These are phyloP conservation scores for Stylonectria norvegica DNA, from an alignment of 2,329 filamentous ascomycete genomes.

Conservation along the genomic window DNA sequence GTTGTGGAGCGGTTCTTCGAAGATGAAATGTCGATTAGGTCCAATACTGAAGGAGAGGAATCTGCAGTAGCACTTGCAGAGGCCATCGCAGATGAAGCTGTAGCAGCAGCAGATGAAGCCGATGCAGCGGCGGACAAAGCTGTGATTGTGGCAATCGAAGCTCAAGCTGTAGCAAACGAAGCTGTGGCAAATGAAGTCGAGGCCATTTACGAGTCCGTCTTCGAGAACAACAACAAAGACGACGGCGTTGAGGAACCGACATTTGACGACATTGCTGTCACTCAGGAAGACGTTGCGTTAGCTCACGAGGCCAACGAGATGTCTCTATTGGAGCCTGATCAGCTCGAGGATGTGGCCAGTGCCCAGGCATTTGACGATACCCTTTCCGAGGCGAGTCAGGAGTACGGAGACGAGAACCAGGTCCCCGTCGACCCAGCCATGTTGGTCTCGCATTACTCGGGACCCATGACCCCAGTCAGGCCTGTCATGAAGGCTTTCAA, in stretches of 20 bases:
- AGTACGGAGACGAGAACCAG: constrained; percentile 65
- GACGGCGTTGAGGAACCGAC: constrained; percentile 26
- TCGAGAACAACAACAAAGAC: constrained; percentile 11
- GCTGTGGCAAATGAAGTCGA: too few relatives aligned
- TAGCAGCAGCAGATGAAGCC: background rate
- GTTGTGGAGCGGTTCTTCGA: constrained; percentile 55
- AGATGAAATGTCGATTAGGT: constrained; percentile 51
- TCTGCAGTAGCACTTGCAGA: too few relatives aligned
- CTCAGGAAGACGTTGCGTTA: constrained; percentile 55
- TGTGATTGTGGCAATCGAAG: too few relatives aligned
- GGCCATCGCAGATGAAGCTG: background rate
- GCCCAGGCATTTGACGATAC: constrained; percentile 43
- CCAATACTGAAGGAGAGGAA: constrained; percentile 16
- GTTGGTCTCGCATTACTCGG: constrained; percentile 15
- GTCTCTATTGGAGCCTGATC: constrained; percentile 49
- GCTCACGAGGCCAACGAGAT: constrained; percentile 58
- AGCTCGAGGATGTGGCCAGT: constrained; percentile 35
- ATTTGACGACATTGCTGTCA: constrained; percentile 47
- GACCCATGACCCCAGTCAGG: constrained; percentile 56
- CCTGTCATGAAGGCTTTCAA: constrained; percentile 52
- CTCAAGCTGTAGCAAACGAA: constrained; percentile 1
- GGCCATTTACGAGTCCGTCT: background rate
- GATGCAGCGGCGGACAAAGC: background rate
- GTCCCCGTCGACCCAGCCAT: constrained; percentile 53
- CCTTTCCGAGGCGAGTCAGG: constrained; percentile 59